Base-by-base conservation (phyloP, 208 protist genomes). In the Eutreptiella sp. region DNA sequence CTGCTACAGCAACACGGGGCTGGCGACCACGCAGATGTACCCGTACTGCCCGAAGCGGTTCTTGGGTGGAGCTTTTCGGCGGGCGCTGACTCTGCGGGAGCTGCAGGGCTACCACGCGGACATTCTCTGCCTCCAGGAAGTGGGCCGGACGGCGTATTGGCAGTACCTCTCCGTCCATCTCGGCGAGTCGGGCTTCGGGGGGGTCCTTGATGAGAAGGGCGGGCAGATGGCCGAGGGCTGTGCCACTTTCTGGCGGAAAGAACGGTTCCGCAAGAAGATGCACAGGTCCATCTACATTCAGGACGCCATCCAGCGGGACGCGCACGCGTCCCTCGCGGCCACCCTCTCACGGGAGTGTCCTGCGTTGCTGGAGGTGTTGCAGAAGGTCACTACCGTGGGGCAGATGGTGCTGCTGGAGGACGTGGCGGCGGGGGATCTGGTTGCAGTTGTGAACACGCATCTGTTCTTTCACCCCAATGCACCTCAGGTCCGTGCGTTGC, bases 381-480 rank as follows among this genome's bases (percentile, higher is more conserved):
- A 62, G 1, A 55, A 79, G 23, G 48, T 88, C 41, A 85, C 83
- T 4, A 74, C 80, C 3, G 79, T 86, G 47, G 75, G 60, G 4
- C 62, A 63, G 5, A 28, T 70, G 2, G n/a, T 78, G 21, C 7
- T 76, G 19, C 68, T 88, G 46, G 55, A 43, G 3, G 80, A 88
- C 47, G 14, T 21, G 16, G 27, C 2, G 19, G 3, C 7, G 4
- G 5, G 34, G 1, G 21, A 48, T 29, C 5, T 93, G 2, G 66
- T 93, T 0, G n/a, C n/a, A n/a, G 58, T 89, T 19, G 84, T 77
- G 38, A 93, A 89, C 72, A 93, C 87, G 21, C 87, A 93, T 65
- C 74, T 93, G 33, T 93, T 89, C 65, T 93, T 81, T 68, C 87
- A 90, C 59, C 77, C 87, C 27, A 85, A 87, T 41, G 87, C 72